Evolutionary conservation across 2,329 filamentous ascomycete species (phyloP), one percentile per base, ranked within the genome.

Genomic region (Proliferodiscus dingleyae): DNA sequence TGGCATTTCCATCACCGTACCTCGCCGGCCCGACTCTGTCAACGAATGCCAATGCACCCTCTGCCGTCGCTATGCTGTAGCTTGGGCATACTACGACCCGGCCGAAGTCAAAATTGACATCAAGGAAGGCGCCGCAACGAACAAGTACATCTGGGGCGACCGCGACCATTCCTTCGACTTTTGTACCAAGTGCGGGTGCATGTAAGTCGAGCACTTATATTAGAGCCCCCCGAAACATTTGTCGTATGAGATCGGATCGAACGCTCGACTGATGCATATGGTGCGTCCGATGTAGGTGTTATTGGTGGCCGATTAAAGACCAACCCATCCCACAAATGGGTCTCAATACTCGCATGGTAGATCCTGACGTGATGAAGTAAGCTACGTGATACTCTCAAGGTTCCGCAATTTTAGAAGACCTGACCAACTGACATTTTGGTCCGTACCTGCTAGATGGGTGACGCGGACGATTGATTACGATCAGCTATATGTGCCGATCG

Each of bases 91-190:
- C 44, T 50, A 50, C 41, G 41, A 50, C 28, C 37, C 48, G 0
- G 48, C 47, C 41, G 48, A 50, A 45, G 48, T 50, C 5, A 50
- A 50, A 18, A 50, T 50, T 38, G 48, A 50, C 47, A 50, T 45
- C 18, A 50, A 50, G 48, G 41, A 44, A 41, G 45, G 47, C n/a
- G 48, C 48, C 45, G 48, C 47, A 10, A 50, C 48, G 37, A 50
- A 50, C 44, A 44, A 50, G 44, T 50, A 50, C 32, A 16, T 50
- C 44, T 50, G 48, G 48, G 48, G 48, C n/a, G 48, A 50, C 22
- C 30, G 44, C 26, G 41, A 47, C 37, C 18, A 47, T 2, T 47
- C 48, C 24, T 50, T 50, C 48, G 47, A 50, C 48, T 50, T 50
- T 37, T 50, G 48, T 26, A 45, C 47, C 26, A 50, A 28, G 11